Base-by-base conservation (phyloP, 2,329 filamentous ascomycete species). In the Aspergillus luchuensis region DNA sequence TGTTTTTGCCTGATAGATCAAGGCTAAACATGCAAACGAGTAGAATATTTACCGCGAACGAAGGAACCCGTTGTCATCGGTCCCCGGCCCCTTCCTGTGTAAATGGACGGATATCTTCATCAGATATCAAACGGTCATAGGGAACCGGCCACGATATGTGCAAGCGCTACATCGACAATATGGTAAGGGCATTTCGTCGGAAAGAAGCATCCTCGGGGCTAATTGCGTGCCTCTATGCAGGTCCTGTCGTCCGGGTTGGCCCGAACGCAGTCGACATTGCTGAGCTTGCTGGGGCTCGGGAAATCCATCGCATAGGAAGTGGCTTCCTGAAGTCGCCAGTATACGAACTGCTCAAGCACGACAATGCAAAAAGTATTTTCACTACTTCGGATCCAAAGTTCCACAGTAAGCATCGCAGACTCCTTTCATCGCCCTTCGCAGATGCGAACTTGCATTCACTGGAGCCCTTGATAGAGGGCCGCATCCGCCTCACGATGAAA, bases 381-480 rank as follows among this genome's bases (percentile, higher is more conserved):
- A 76, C 63, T 19, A 80, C 79, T 2, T 72, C 60, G 0, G 72
- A 83, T 49, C 62, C 76, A 0, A 67, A 76, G 2, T 72, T 74
- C 30, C 74, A 77, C 57, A 54, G 61, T 2, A 63, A 65, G 1
- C 64, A 69, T 38, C 72, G 78, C 23, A 67, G 71, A 0, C 63
- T 76, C 0, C 61, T 82, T 6, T 69, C 73, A 0, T 72, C 76
- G 45, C 77, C 76, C 0, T 80, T 82, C 58, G 80, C 79, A 0
- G 79, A 82, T 41, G 72, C 73, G 36, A 74, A 77, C 2, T 55
- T 82, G 15, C 67, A 67, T 5, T 71, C 74, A 8, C 52, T 65
- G 56, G 78, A 78, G 58, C 59, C 69, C 0, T 64, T 74, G 4
- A 69, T 79, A 15, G 57, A 63, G 8, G 13, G 36, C 78, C 83